Conservation (phyloP, 2,329 filamentous ascomycete genomes). For the Aureobasidium pullulans region DNA sequence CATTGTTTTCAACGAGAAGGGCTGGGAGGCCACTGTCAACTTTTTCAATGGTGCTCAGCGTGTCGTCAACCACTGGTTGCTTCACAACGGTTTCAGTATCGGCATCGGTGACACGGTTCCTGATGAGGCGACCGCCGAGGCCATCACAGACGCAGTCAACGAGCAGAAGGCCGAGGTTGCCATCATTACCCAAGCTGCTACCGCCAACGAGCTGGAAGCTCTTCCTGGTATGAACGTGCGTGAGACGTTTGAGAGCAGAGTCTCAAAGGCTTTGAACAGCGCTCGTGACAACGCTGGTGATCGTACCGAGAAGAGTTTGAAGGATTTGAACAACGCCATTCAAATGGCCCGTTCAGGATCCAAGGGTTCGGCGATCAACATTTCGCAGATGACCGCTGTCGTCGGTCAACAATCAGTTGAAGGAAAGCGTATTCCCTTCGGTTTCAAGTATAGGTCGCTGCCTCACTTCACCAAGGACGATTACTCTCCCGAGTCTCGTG, state of each 20-base stretch:
- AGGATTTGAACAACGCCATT: slow-evolving; percentile 92
- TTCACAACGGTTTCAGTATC: slow-evolving; percentile 95
- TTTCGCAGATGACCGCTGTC: slow-evolving; percentile 97
- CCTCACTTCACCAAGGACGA: slow-evolving; percentile 99
- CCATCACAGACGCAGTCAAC: slow-evolving; percentile 75
- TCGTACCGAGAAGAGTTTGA: slow-evolving; percentile 82
- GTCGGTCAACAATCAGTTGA: slow-evolving; percentile 98
- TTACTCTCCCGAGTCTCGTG: slow-evolving; percentile 92
- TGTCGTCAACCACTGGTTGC: slow-evolving; percentile 93
- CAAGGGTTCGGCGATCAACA: slow-evolving; percentile 98
- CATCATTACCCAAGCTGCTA: slow-evolving; percentile 67
- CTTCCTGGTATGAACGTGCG: slow-evolving; percentile 96
- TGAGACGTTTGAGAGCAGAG: slow-evolving; percentile 96
- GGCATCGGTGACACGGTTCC: slow-evolving; percentile 98
- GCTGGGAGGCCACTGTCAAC: slow-evolving; percentile 74
- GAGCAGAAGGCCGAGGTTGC: slow-evolving; percentile 76
- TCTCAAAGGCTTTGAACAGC: slow-evolving; percentile 86
- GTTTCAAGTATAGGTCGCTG: slow-evolving; percentile 95
- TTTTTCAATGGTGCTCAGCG: slow-evolving; percentile 96
- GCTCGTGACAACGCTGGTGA: slow-evolving; percentile 96
- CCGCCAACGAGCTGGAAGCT: slow-evolving; percentile 81
- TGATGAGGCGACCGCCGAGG: slow-evolving; percentile 72
- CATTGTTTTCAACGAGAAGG: slow-evolving; percentile 92
- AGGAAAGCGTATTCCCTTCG: slow-evolving; percentile 97
- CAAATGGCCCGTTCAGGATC: slow-evolving; percentile 95